Evolutionary conservation across 2,329 filamentous ascomycete genomes (phyloP), one percentile per base, ranked within the genome.

Genomic region (Penicillium sp.): DNA sequence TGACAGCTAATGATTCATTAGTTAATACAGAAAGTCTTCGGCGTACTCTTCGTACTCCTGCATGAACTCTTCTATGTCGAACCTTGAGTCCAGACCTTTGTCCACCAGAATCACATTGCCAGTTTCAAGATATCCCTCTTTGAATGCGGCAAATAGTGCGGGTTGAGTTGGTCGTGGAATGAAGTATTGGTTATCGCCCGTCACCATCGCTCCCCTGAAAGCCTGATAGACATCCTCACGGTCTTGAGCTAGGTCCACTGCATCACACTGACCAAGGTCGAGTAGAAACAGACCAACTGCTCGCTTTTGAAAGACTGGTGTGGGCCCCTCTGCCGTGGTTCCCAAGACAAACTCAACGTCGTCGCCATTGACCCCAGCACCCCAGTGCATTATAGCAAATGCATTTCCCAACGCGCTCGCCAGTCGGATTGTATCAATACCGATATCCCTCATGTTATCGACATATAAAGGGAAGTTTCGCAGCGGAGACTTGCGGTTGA

Each of bases 321-420:
- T 27, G 16, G 39, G 9, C 7, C 18, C 24, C 39, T 18, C 27
- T 3, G 39, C 16, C 4, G 55, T 53, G 39, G 49, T 57, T 0
- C 57, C 55, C 40, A 57, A 44, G 7, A 59, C 55, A 45, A 59
- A 59, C 40, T 59, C 55, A n/a, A 57, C 39, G 47, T 59, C 52
- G 18, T 57, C 57, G 0, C 55, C 57, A 27, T 54, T 53, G 4
- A 47, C 36, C 4, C 11, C 46, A 5, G 55, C 52, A 1, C 46
- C 55, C 57, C 52, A 55, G 43, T 59, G 55, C 14, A 59, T 24
- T 5, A n/a, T 59, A 31, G 52, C 54, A 16, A 53, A 59, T 18
- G 54, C 46, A 11, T 53, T 57, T 1, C 51, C 57, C 10, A 59
- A 48, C 9, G 45, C 43, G 3, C n/a, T 36, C 13, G 50, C 41